Evolutionary conservation across 768 basidiomycete genomes (phyloP), one percentile per base, ranked within the genome.

Genomic region (Tulasnella calospora): DNA sequence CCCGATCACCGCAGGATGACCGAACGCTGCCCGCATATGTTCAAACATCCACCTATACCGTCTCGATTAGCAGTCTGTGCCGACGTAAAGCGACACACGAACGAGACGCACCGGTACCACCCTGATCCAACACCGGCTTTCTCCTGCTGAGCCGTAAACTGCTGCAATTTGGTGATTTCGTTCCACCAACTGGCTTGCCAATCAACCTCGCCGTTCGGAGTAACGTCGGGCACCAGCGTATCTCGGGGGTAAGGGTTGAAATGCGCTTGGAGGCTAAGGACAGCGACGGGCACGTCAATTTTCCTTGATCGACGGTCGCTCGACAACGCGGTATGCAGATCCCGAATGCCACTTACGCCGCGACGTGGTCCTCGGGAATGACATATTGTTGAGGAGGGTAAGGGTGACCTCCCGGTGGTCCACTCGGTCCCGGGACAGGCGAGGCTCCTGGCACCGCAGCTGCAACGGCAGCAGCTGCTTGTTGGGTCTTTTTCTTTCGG

Each of bases 171-270:
- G 12, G 88, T 88, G 73, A 95, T 88, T 84, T 95, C 94, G 83
- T 94, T 94, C 78, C 91, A 85, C 91, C 94, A 92, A 67, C 91
- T 90, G 36, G 88, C 83, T 73, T 91, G 89, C 94, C 94, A 95
- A 83, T 79, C n/a, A 7, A n/a, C 73, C 41, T 38, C 23, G 33
- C 78, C 78, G 33, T 71, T 33, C 30, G 33, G 27, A 41, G 21
- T 23, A 17, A 75, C 27, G 15, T 72, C 77, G 36, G 72, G 78
- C 19, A 77, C 38, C 7, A 77, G 38, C 41, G 74, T 71, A 69
- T 77, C 76, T 30, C 76, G 76, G n/a, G 76, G 76, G 41, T 77
- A 77, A 23, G 76, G 76, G 40, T 77, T 69, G 69, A 77, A 77
- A 33, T 44, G 41, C 4, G 76, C 76, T 71, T 77, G 76, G n/a